Percentiles rank a stretch among this genome's conserved stretches.
Conservation (phyloP, 768 basidiomycete genomes). For the Mycena vulgaris region DNA sequence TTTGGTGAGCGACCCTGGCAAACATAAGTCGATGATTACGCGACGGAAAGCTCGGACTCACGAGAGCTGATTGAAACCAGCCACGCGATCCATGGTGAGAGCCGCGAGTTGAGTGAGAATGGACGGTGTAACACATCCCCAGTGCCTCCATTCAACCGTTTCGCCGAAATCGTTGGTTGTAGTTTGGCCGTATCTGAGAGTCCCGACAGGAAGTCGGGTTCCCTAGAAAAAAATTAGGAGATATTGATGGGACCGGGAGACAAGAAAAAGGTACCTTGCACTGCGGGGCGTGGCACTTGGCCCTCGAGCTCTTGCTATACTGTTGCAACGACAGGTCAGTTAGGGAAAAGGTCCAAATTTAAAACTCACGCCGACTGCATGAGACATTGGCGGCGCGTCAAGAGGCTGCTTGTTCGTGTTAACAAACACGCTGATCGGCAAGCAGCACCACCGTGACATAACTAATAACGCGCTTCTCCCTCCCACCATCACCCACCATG, state of each 20-base stretch:
- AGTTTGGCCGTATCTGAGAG: constrained; percentile 76
- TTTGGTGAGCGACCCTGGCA: constrained; percentile 71
- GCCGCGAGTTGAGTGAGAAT: constrained; percentile 68
- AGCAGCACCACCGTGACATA: background rate
- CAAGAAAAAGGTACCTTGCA: constrained; percentile 60
- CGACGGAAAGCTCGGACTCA: constrained; percentile 46
- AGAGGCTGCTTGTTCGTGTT: background rate
- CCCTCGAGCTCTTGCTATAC: constrained; percentile 82
- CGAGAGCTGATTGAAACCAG: constrained; percentile 69
- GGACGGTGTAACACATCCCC: constrained; percentile 80
- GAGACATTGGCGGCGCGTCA: constrained; percentile 43
- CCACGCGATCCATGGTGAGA: constrained; percentile 57
- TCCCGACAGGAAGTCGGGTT: constrained; percentile 65
- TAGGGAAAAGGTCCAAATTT: background rate
- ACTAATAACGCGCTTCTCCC: background rate
- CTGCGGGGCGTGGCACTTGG: constrained; percentile 76
- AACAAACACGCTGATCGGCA: constrained; percentile 20
- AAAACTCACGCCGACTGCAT: constrained; percentile 21
- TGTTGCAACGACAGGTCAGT: constrained; percentile 51
- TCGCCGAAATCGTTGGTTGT: constrained; percentile 66
- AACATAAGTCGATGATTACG: background rate
- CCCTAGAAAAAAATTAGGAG: constrained; percentile 49
- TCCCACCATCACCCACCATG: constrained; percentile 19
- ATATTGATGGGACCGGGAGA: background rate
- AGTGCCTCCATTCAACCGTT: constrained; percentile 83